Evolutionary conservation across 306 rosid genomes (phyloP).

Genomic region (Malus sieversii): DNA sequence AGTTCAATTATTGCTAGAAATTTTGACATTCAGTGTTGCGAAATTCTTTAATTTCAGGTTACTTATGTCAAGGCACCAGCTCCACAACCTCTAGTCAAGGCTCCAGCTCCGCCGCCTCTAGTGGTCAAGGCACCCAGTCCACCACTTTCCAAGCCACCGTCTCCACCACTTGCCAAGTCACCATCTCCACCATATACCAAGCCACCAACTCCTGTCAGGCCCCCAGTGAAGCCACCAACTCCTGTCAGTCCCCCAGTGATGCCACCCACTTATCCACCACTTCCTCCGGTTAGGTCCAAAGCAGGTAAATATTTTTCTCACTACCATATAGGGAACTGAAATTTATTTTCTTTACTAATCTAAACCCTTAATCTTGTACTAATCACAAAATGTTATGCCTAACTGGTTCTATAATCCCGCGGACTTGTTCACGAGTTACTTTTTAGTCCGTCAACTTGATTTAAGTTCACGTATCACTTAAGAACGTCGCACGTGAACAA

Average conservation of each 20-base stretch:
- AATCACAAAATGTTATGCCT: background rate
- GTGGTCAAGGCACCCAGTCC: constrained; percentile 7
- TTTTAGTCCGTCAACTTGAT: too few species aligned
- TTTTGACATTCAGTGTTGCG: background rate
- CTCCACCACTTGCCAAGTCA: constrained; percentile 1
- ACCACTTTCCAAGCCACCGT: background rate
- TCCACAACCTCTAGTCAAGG: constrained; percentile 7
- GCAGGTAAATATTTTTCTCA: constrained; percentile 27
- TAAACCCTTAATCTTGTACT: background rate
- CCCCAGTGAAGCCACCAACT: too few species aligned
- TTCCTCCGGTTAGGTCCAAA: constrained; percentile 42
- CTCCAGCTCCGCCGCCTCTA: constrained; percentile 13
- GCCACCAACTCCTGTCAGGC: constrained; percentile 5
- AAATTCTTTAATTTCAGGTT: background rate
- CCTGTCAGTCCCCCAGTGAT: background rate
- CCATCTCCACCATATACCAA: background rate
- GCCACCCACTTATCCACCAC: constrained; percentile 31
- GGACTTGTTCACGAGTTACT: too few species aligned
- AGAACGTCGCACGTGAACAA: too few species aligned
- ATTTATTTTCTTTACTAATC: background rate
- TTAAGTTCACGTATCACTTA: too few species aligned
- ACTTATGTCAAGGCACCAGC: background rate
- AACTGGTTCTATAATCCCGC: too few species aligned
- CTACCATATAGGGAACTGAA: background rate
- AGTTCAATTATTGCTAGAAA: background rate